Evolutionary conservation across 2,329 filamentous ascomycete genomes (phyloP), one percentile per base, ranked within the genome.

Genomic region (Ophiostoma pallidulum): DNA sequence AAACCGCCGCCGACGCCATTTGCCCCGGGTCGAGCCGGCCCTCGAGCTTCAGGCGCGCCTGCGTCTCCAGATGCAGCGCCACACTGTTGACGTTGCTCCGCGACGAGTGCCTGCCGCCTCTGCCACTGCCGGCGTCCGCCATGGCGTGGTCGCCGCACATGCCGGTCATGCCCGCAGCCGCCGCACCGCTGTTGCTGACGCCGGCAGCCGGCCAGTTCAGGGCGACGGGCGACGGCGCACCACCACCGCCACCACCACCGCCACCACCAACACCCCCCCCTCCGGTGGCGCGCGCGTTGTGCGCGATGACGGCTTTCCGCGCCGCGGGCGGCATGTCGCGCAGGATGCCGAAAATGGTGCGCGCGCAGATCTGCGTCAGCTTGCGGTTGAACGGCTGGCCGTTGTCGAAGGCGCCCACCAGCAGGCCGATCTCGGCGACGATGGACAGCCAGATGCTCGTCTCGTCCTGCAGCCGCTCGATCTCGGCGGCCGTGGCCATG

Each of bases 381-480:
- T 73, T 67, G 37, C 63, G 61, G 39, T 65, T 64, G 33, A 75
- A 64, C 18, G 64, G 63, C 22, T 60, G 61, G 19, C 71, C 71
- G 13, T 28, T 40, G 43, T 46, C 28, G 28, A 69, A 66, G 16
- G 50, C 47, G 31, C 53, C 42, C 4, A 40, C 43, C 13, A 55
- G 31, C 20, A 53, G 35, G 18, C 81, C 78, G 41, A 81, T 78
- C 49, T 86, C 81, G 24, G 73, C 73, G 53, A 91, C 73, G 36
- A 90, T 75, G 29, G 72, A 70, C 41, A 86, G 66, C 80, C 85
- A 90, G 19, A 70, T 64, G 28, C 75, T 71, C 82, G 88, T 88
- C 45, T 89, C 82, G 8, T 69, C 64, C 52, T 74, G 74, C 42
- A 91, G 66, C n/a, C 64, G 64, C 14, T 71, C 67, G 45, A 89